Evolutionary conservation across 1,139 yeast genomes (phyloP), one percentile per base, ranked within the genome.

Genomic region (Yamadazyma siamensis): DNA sequence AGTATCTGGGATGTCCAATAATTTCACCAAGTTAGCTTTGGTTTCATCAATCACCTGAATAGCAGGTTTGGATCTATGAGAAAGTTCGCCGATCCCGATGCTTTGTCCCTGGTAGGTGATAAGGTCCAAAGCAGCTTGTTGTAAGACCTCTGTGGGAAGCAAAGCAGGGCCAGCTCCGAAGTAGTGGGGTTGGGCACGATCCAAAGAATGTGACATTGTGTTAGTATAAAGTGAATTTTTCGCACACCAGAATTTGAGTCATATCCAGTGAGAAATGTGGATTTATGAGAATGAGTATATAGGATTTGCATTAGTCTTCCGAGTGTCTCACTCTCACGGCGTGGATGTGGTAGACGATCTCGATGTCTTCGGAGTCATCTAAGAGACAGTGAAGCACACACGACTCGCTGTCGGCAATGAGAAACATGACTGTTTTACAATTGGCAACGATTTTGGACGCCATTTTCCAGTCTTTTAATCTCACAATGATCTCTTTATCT

Each of bases 131-230:
- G 96, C 95, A 2, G 97, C 96, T 60, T 85, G 82, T 56, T 86
- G 82, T 32, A 91, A 71, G 4, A 88, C 97, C 6, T 62, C 56
- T 4, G 91, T 79, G 16, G 97, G 96, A 30, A 91, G 70, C 34
- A 81, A 71, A 2, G 98, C 98, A 27, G 98, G 98, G 9, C 98
- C 98, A 15, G 98, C 97, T 35, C 97, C 98, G 51, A 87, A 91
- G 55, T 91, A 86, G 54, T 78, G 70, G 33, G 94, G 89, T 49
- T 79, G 81, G 56, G 71, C 80, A 64, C 94, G 77, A 23, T 73
- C 70, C 34, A 79, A 57, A 12, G 55, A 15, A 6, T 24, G 15
- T 11, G 23, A 4, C 23, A 28, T 23, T 5, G 19, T 21, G 15
- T 13, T 20, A 3, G 14, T 14, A 13, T 14, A 12, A 14, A 13